phyloP scores from a whole-genome alignment of 1,139 yeast genomes.

The Arxiozyma bovina region DNA sequence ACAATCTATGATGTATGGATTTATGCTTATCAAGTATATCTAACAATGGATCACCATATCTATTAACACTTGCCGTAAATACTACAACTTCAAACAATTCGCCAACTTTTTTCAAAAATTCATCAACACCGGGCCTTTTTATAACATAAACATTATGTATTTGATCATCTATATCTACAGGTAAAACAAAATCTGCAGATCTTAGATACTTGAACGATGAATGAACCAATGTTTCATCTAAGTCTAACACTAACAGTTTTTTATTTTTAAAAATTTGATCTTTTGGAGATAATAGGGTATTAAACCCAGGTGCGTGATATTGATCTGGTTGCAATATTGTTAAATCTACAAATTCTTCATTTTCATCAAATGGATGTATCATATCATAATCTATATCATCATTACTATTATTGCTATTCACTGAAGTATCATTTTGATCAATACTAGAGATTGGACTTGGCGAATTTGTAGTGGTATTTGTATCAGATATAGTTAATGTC shows the following conservation, averaged over 20 bases:
- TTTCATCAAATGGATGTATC: constrained; percentile 11
- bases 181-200: constrained; percentile 91
- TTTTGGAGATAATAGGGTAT: constrained; percentile 53
- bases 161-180: constrained; percentile 83
- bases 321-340: constrained; percentile 64
- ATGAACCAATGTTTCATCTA: constrained; percentile 95
- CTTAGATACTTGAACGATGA: constrained; percentile 86
- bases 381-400: constrained; percentile 14
- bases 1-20: constrained; percentile 80
- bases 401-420: constrained; percentile 1
- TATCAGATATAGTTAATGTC: neutral
- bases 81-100: constrained; percentile 88
- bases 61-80: constrained; percentile 89
- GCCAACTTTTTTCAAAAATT: constrained; percentile 76
- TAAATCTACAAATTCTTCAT: constrained; percentile 39
- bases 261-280: constrained; percentile 39
- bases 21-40: constrained; percentile 65
- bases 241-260: constrained; percentile 82
- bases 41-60: constrained; percentile 91
- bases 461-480: constrained; percentile 1
- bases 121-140: constrained; percentile 97
- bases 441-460: neutral
- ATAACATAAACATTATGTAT: constrained; percentile 91
- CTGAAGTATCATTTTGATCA: constrained; percentile 2
- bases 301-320: constrained; percentile 50